Evolutionary conservation across 2,329 filamentous ascomycete genomes (phyloP).

Genomic region (Fonsecaea multimorphosa): DNA sequence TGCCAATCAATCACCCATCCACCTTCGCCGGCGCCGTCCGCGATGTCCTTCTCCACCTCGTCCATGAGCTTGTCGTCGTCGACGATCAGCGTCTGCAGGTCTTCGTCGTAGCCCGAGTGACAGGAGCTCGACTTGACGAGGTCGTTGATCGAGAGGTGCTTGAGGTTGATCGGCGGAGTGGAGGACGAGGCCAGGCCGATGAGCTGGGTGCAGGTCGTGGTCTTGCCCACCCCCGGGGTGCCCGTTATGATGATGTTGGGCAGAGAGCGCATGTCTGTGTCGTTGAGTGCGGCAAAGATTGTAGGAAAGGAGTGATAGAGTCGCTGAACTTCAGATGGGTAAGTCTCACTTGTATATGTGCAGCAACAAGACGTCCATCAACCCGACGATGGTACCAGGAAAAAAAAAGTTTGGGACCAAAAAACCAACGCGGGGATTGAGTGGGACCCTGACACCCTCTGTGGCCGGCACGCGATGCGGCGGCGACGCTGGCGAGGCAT

Average conservation of each 20-base stretch:
- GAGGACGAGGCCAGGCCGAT: constrained; percentile 33
- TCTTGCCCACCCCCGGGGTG: constrained; percentile 95
- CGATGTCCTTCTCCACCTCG: constrained; percentile 80
- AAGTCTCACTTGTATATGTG: neutral
- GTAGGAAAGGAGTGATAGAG: neutral
- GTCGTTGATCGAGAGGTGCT: constrained; percentile 86
- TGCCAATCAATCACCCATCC: constrained; percentile 97
- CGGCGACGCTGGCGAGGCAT: too few relatives aligned
- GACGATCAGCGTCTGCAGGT: constrained; percentile 86
- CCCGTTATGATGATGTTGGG: constrained; percentile 96
- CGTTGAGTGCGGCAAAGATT: neutral
- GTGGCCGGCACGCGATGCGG: too few relatives aligned
- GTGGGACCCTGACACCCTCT: neutral
- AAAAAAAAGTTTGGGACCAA: neutral
- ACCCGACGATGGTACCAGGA: neutral
- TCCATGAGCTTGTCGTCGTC: constrained; percentile 97
- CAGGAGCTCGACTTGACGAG: constrained; percentile 87
- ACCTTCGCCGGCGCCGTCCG: constrained; percentile 59
- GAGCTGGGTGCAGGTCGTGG: constrained; percentile 83
- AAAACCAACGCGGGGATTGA: neutral
- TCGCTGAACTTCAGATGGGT: neutral
- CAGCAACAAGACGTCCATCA: too few relatives aligned
- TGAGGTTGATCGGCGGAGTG: constrained; percentile 72
- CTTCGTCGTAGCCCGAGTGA: constrained; percentile 85
- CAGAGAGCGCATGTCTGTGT: constrained; percentile 31